These are phyloP conservation scores for Trichoderma arundinaceum DNA, from an alignment of 2,329 filamentous ascomycete species.

Conservation along the genomic window DNA sequence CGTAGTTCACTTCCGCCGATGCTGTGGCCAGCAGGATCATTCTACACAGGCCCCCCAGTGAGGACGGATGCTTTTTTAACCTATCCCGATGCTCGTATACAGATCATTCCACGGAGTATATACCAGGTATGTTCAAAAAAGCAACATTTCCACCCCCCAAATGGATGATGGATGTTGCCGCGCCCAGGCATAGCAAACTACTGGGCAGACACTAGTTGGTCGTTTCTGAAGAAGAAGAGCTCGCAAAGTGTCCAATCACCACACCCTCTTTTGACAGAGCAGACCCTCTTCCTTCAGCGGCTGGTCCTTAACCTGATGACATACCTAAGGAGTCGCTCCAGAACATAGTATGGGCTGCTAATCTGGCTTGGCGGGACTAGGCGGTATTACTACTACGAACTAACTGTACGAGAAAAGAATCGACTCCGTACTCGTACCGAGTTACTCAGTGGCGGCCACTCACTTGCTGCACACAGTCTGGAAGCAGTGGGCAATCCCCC, in stretches of 20 bases:
- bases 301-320: neutral
- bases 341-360: slow-evolving; percentile 5
- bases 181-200: too few relatives aligned
- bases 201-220: neutral
- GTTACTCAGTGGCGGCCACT: neutral
- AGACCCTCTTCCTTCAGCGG: slow-evolving; percentile 12
- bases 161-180: too few relatives aligned
- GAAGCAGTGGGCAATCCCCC: neutral
- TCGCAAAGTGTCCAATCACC: neutral
- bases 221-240: neutral
- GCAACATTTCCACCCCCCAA: too few relatives aligned
- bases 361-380: slow-evolving; percentile 7
- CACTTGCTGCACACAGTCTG: neutral
- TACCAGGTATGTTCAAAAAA: too few relatives aligned
- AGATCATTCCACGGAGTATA: neutral
- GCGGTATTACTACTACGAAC: neutral
- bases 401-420: neutral
- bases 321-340: slow-evolving; percentile 1
- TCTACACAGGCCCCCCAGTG: neutral
- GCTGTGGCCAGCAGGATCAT: neutral
- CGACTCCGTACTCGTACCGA: neutral
- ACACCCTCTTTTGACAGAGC: neutral
- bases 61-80: neutral
- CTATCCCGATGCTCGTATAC: neutral
- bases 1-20: neutral